These are phyloP conservation scores for Lepiota brunneoincarnata DNA, from an alignment of 768 basidiomycete species.

Conservation along the genomic window DNA sequence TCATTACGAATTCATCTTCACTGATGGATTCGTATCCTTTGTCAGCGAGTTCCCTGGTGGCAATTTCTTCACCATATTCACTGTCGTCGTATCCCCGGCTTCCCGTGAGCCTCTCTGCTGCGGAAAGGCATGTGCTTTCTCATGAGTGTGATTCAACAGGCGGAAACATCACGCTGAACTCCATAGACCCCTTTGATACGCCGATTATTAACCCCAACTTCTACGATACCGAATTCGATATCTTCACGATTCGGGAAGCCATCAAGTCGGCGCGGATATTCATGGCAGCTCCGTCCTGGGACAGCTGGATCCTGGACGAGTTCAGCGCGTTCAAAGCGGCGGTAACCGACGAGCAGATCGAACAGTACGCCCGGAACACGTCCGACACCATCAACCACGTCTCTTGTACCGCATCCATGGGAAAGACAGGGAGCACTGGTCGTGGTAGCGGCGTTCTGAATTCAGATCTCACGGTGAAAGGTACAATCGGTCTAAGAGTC, in stretches of 20 bases:
- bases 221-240: constrained; percentile 31
- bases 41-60: constrained; percentile 15
- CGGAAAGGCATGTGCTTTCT: neutral
- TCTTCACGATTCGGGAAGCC: constrained; percentile 22
- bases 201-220: constrained; percentile 52
- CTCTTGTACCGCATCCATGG: constrained; percentile 26
- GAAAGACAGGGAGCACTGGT: too few relatives aligned
- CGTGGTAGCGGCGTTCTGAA: constrained; percentile 27
- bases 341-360: constrained; percentile 23
- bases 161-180: constrained; percentile 34
- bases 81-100: constrained; percentile 28
- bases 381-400: constrained; percentile 26
- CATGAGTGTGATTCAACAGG: constrained; percentile 18
- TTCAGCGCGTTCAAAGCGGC: constrained; percentile 5
- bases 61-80: constrained; percentile 24
- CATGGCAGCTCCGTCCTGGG: constrained; percentile 22
- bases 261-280: constrained; percentile 24
- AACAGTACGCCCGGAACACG: constrained; percentile 18
- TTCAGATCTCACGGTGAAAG: constrained; percentile 32
- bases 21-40: constrained; percentile 18
- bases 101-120: constrained; percentile 25
- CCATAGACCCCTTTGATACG: constrained; percentile 41
- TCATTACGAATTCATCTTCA: constrained; percentile 28
- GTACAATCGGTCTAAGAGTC: constrained; percentile 28
- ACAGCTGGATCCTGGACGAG: constrained; percentile 22